phyloP scores from a whole-genome alignment of 495 filamentous ascomycete species.

The Xylaria venustula region DNA sequence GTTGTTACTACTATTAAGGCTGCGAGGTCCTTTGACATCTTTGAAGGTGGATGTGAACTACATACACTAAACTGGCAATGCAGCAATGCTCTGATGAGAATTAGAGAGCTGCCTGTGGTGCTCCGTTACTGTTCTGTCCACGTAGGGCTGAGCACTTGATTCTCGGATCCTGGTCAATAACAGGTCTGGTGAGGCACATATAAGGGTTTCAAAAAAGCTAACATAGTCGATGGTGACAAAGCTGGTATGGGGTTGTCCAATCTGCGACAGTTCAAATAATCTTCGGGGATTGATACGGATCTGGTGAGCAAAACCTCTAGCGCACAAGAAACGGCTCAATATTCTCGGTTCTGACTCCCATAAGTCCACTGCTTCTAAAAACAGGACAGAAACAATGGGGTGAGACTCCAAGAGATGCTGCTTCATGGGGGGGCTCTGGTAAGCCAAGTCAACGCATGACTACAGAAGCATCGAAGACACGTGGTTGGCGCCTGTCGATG shows the following conservation, averaged over 20 bases:
- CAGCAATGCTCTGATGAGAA: too few relatives aligned
- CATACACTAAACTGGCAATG: too few relatives aligned
- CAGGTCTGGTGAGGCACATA: neutral
- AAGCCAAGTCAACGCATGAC: neutral
- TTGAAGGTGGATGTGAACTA: neutral
- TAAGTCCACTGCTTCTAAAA: constrained; percentile 5
- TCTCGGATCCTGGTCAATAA: neutral
- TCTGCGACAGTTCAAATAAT: too few relatives aligned
- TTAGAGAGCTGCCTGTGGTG: neutral
- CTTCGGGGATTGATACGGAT: too few relatives aligned
- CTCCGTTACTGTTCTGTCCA: neutral
- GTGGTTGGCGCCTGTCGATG: too few relatives aligned
- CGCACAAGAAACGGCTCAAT: neutral
- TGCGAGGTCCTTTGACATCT: neutral
- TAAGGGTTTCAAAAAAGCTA: neutral
- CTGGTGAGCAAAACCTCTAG: neutral
- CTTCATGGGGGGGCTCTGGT: neutral
- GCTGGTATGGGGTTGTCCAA: too few relatives aligned
- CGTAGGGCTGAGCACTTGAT: neutral
- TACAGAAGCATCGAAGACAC: too few relatives aligned
- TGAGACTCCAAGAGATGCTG: neutral
- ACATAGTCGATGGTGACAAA: too few relatives aligned
- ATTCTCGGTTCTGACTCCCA: neutral
- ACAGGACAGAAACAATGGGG: constrained; percentile 1
- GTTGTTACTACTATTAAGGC: neutral